Evolutionary conservation across 768 basidiomycete species (phyloP).

Genomic region (Zangia roseola): DNA sequence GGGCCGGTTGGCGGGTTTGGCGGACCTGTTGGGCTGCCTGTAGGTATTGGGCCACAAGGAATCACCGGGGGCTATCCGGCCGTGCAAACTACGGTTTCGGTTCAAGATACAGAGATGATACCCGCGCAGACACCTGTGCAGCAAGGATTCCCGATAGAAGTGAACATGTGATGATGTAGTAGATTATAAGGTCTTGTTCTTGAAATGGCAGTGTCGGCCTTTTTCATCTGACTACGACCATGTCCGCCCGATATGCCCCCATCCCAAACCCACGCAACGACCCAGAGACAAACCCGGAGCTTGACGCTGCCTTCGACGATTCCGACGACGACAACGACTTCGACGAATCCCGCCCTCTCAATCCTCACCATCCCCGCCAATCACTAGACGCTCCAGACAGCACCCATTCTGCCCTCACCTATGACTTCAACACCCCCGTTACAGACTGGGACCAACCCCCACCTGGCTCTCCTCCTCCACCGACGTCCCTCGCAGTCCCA

Average conservation of each 20-base stretch:
- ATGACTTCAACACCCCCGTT: conserved; percentile 73
- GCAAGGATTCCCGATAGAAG: conserved; percentile 26
- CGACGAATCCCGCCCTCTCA: conserved; percentile 51
- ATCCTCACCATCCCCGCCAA: conserved; percentile 33
- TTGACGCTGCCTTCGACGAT: conserved; percentile 87
- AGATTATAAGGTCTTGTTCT: neutral
- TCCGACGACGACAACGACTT: conserved; percentile 63
- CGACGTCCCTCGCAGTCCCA: conserved; percentile 62
- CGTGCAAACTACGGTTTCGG: conserved; percentile 9
- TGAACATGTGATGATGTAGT: conserved; percentile 2
- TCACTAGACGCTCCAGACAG: conserved; percentile 4
- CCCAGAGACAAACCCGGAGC: conserved; percentile 52
- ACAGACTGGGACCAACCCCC: conserved; percentile 76
- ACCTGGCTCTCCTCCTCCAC: conserved; percentile 76
- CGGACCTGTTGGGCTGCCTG: conserved; percentile 26
- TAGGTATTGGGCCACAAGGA: conserved; percentile 21
- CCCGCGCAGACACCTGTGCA: conserved; percentile 10
- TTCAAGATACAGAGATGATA: conserved; percentile 12
- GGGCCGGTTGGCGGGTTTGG: conserved; percentile 31
- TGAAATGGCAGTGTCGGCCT: conserved; percentile 11
- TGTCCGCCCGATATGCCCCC: conserved; percentile 66
- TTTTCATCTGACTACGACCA: conserved; percentile 12
- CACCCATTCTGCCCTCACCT: conserved; percentile 40
- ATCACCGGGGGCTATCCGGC: conserved; percentile 16
- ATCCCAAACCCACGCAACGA: conserved; percentile 57